Base-by-base conservation (phyloP, 2,329 filamentous ascomycete genomes). In the Pseudocercospora crystallina region DNA sequence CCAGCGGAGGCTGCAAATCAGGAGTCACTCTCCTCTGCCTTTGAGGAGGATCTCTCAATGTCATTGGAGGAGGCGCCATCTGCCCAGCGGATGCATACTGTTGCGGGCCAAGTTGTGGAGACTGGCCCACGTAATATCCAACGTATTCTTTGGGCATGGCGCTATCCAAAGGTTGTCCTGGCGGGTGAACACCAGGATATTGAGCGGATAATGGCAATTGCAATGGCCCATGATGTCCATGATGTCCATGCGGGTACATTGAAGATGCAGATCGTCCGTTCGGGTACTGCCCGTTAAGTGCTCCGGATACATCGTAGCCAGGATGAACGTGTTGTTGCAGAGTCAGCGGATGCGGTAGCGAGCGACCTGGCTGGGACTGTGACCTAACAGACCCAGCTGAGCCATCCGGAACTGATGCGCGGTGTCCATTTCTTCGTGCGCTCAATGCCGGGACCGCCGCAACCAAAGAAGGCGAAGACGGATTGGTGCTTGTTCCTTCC, bases 321-420 rank as follows among this genome's bases (percentile, higher is more conserved):
- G 69, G 68, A 34, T 69, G 68, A 9, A 57, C 62, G 30, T 69
- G 61, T 44, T 65, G 65, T 47, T 70, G 68, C 46, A 73, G 47
- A 4, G 70, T 57, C 32, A 73, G 56, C 26, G 71, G 68, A 51
- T 71, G 71, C 29, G 68, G 69, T 41, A 71, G 56, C 7, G 70
- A 71, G 32, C 76, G 72, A 14, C 75, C 72, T 47, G 76, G 76
- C 53, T 79, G 76, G 7, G 75, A 78, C 48, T 79, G 76, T 31
- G 76, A 79, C 39, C 76, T 70, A 38, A 71, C 65, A 8, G 74
- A 72, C 41, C 64, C 69, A 13, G 58, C 57, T 11, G 64, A 53
- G 20, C 72, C 71, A 51, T 74, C 75, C n/a, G 72, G 67, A 41
- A 75, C 67, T 4, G 72, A 73, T 9, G 68, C 65, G 11, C 74